A percentile compares a stretch with the other conserved stretches of the same genome.
phyloP scores from a whole-genome alignment of 768 basidiomycete genomes.

The Psilocybe azurescens region DNA sequence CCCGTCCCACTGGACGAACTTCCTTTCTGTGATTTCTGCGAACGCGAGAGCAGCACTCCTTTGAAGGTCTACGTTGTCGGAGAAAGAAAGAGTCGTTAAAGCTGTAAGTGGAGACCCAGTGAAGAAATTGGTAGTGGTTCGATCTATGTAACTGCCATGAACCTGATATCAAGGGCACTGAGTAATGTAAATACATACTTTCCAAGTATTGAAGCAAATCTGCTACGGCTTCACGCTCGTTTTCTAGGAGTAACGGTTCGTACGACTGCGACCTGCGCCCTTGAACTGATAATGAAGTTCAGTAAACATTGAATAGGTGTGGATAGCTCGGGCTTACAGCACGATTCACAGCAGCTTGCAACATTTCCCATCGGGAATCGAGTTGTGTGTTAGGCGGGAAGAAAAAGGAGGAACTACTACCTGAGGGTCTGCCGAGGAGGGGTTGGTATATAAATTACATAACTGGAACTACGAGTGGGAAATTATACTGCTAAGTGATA shows the following conservation, averaged over 20 bases:
- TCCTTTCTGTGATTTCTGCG: conserved; percentile 99
- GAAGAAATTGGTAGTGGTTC: conserved; percentile 99
- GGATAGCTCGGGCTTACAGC: conserved; percentile 58
- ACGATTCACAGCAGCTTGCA: conserved; percentile 83
- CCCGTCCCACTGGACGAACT: conserved; percentile 93
- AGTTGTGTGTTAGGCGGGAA: conserved; percentile 8
- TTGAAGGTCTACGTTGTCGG: conserved; percentile 98
- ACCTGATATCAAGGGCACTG: conserved; percentile 1
- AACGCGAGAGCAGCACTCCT: conserved; percentile 97
- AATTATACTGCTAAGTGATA: background rate
- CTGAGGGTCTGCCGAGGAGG: background rate
- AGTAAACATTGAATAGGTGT: conserved; percentile 25
- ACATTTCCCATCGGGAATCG: conserved; percentile 67
- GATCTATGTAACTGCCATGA: conserved; percentile 61
- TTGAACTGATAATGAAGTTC: conserved; percentile 53
- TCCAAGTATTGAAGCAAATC: conserved; percentile 97
- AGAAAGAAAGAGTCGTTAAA: conserved; percentile 96
- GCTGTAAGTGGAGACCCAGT: conserved; percentile 90
- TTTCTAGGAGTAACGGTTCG: conserved; percentile 86
- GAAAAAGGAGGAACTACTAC: conserved; percentile 19
- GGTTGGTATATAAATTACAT: conserved; percentile 8
- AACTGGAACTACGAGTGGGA: conserved; percentile 2
- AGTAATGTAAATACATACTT: conserved; percentile 55
- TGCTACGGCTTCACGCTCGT: conserved; percentile 97
- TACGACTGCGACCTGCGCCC: conserved; percentile 87